phyloP scores from a whole-genome alignment of 2,329 filamentous ascomycete species.

The Trichoderma breve region DNA sequence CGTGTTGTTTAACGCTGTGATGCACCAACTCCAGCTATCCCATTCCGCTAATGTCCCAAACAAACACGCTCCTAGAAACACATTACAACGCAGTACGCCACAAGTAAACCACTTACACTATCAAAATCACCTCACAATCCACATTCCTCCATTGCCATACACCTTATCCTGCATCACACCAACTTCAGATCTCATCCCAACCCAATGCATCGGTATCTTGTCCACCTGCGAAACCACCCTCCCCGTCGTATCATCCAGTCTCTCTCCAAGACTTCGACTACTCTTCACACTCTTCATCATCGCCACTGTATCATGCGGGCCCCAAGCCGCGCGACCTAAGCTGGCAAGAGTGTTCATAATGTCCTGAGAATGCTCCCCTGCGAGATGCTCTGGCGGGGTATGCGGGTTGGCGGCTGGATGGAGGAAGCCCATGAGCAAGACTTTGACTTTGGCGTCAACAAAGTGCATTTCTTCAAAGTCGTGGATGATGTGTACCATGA shows the following conservation, averaged over 20 bases:
- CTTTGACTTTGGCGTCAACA: conserved; percentile 44
- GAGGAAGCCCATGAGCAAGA: conserved; percentile 61
- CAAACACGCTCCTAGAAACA: background rate
- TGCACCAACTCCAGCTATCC: background rate
- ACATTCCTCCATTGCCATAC: conserved; percentile 50
- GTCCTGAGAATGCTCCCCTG: conserved; percentile 39
- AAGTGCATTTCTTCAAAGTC: conserved; percentile 47
- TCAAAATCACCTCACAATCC: conserved; percentile 36
- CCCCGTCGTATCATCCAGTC: conserved; percentile 48
- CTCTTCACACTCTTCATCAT: conserved; percentile 41
- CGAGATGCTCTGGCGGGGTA: conserved; percentile 24
- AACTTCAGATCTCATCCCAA: conserved; percentile 55
- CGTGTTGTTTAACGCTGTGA: background rate
- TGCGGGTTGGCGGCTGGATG: conserved; percentile 32
- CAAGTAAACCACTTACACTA: background rate
- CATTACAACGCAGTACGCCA: background rate
- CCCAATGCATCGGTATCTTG: conserved; percentile 55
- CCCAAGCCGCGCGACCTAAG: conserved; percentile 47
- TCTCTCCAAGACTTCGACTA: conserved; percentile 43
- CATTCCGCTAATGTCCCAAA: background rate
- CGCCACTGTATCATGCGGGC: conserved; percentile 37
- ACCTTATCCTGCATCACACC: conserved; percentile 48
- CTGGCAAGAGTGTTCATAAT: conserved; percentile 45
- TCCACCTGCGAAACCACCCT: conserved; percentile 56
- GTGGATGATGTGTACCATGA: conserved; percentile 53